These are phyloP conservation scores for Colletotrichum sp. DNA, from an alignment of 2,329 filamentous ascomycete species.

Conservation along the genomic window DNA sequence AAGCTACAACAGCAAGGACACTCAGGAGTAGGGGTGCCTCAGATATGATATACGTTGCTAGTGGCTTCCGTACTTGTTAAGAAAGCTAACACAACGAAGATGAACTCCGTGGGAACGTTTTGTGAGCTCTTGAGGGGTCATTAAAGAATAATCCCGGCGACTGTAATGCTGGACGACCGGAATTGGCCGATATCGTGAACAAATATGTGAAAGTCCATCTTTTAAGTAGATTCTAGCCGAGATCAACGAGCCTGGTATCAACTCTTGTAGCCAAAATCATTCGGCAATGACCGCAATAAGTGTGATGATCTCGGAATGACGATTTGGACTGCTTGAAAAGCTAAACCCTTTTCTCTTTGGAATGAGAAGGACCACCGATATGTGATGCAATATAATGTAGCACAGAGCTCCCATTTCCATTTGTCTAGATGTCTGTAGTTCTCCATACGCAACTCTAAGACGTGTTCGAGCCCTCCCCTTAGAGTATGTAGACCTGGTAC, in stretches of 20 bases:
- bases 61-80: accelerated
- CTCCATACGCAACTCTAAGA: not conserved
- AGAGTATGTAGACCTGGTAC: accelerated
- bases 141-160: no score
- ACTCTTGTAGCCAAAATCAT: no score
- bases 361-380: not conserved
- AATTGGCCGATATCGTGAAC: no score
- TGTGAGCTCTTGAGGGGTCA: not conserved
- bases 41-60: no score
- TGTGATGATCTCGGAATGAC: accelerated
- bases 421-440: not conserved
- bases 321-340: not conserved
- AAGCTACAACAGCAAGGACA: not conserved
- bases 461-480: not conserved
- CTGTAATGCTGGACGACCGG: no score
- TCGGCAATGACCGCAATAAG: no score
- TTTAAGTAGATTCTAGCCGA: no score
- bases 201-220: no score
- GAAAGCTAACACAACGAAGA: accelerated
- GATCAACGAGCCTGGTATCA: no score
- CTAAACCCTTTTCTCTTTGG: accelerated
- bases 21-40: not conserved
- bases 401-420: not conserved
- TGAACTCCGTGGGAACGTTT: accelerated
- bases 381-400: accelerated